phyloP scores from a whole-genome alignment of 768 basidiomycete genomes.

The Rhodotorula taiwanensis region DNA sequence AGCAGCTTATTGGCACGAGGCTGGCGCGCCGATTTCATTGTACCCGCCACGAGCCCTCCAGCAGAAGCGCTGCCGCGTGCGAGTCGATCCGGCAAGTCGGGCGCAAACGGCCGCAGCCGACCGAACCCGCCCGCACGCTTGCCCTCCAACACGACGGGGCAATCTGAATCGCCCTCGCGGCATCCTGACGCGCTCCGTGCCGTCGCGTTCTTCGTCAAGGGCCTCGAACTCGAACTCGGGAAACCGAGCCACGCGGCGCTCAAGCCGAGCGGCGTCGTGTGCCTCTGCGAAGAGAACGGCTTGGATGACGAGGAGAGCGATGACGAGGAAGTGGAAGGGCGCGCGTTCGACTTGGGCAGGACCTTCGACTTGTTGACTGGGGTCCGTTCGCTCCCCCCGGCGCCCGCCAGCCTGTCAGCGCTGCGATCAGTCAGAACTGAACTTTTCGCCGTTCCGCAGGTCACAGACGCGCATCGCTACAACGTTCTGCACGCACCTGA shows the following conservation, averaged over 20 bases:
- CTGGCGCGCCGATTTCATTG: not conserved
- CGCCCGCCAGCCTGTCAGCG: no score
- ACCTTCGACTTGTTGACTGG: slow-evolving; percentile 26
- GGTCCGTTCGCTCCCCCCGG: slow-evolving; percentile 3
- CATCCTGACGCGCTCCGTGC: slow-evolving; percentile 17
- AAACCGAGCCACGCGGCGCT: slow-evolving; percentile 1
- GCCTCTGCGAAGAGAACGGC: no score
- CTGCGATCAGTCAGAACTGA: no score
- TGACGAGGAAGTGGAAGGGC: slow-evolving; percentile 18
- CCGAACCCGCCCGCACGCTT: no score
- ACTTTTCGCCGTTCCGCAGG: not conserved
- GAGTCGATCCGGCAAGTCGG: no score
- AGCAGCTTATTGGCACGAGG: not conserved
- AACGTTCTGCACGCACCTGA: slow-evolving; percentile 17
- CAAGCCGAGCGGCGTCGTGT: not conserved
- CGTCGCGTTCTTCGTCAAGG: slow-evolving; percentile 9
- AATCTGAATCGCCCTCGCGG: no score
- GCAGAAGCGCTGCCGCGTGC: no score
- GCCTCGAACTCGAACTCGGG: slow-evolving; percentile 19
- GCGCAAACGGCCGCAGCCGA: no score
- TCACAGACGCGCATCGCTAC: slow-evolving; percentile 29
- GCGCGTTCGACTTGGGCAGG: slow-evolving; percentile 1
- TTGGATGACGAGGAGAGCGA: slow-evolving; percentile 5
- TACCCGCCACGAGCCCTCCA: no score
- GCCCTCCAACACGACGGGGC: no score